Evolutionary conservation across 164 flowering plant species (phyloP).

Genomic region (Berberis thunbergii): DNA sequence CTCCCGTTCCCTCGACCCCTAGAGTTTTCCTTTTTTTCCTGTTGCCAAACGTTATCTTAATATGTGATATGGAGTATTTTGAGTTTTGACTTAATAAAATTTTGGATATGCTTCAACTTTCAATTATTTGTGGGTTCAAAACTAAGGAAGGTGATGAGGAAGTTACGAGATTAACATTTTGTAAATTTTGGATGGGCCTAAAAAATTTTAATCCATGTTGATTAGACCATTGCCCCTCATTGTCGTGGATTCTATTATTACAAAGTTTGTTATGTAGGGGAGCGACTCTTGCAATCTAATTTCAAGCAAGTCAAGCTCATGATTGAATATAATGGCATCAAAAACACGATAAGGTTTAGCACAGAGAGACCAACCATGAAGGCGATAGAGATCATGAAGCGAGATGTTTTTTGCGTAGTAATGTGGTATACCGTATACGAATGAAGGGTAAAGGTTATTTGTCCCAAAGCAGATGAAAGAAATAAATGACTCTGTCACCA

Average conservation of each 20-base stretch:
- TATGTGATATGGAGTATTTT: no score
- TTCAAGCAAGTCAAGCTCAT: slow-evolving; percentile 35
- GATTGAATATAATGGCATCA: slow-evolving; percentile 29
- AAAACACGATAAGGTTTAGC: slow-evolving; percentile 23
- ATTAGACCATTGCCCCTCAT: no score
- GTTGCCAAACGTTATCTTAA: no score
- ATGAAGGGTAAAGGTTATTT: slow-evolving; percentile 26
- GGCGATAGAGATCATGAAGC: slow-evolving; percentile 21
- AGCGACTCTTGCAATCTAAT: slow-evolving; percentile 24
- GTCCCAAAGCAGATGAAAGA: slow-evolving; percentile 35
- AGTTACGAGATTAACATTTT: no score
- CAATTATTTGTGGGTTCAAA: no score
- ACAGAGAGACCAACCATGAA: slow-evolving; percentile 32
- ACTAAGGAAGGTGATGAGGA: no score
- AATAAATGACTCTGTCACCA: slow-evolving; percentile 17
- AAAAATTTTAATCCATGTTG: no score
- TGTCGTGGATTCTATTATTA: slow-evolving; percentile 25
- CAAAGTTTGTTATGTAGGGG: slow-evolving; percentile 23
- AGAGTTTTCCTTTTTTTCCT: no score
- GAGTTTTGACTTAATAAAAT: no score
- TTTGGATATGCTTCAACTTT: no score
- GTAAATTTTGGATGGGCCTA: no score
- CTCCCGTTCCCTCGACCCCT: no score
- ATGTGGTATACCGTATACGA: slow-evolving; percentile 17
- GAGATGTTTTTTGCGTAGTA: slow-evolving; percentile 29